A percentile compares a stretch with the other conserved stretches of the same genome.
Conservation (phyloP, 2,329 filamentous ascomycete genomes). For the Byssothecium circinans region DNA sequence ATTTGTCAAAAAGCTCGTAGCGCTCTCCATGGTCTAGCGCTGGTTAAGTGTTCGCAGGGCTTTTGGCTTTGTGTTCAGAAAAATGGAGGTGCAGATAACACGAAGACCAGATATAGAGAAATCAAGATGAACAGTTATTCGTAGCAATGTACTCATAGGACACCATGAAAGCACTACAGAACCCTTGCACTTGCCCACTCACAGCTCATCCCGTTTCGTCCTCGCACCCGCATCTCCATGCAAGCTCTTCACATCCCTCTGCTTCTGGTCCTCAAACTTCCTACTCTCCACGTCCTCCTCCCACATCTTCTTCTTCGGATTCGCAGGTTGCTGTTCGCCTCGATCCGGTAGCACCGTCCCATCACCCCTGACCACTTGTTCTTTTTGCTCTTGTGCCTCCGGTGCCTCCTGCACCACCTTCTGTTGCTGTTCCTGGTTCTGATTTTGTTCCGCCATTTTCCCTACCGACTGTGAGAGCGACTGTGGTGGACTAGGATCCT, state of each 20-base stretch:
- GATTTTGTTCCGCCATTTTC: conserved; percentile 45
- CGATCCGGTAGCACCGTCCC: conserved; percentile 49
- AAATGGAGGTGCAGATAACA: too few relatives aligned
- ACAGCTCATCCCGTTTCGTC: not conserved
- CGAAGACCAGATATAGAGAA: too few relatives aligned
- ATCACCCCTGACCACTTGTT: conserved; percentile 46
- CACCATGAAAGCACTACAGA: not conserved
- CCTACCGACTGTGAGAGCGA: conserved; percentile 47
- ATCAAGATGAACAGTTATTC: too few relatives aligned
- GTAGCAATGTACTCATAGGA: not conserved
- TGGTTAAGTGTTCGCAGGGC: too few relatives aligned
- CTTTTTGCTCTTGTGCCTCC: conserved; percentile 30
- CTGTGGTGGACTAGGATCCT: conserved; percentile 41
- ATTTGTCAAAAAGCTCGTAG: too few relatives aligned
- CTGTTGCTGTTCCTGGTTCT: conserved; percentile 22
- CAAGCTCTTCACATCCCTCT: too few relatives aligned
- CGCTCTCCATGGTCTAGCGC: too few relatives aligned
- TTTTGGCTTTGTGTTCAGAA: too few relatives aligned
- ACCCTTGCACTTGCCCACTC: not conserved
- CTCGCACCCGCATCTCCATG: not conserved
- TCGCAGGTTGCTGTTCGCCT: conserved; percentile 42
- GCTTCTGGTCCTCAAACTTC: conserved; percentile 32
- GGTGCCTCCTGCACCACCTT: conserved; percentile 16
- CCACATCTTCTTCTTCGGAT: conserved; percentile 66
- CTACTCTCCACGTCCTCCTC: conserved; percentile 54